A percentile compares a stretch with the other conserved stretches of the same genome.
These are phyloP conservation scores for Cordyceps militaris DNA, from an alignment of 2,329 filamentous ascomycete genomes.

Conservation along the genomic window DNA sequence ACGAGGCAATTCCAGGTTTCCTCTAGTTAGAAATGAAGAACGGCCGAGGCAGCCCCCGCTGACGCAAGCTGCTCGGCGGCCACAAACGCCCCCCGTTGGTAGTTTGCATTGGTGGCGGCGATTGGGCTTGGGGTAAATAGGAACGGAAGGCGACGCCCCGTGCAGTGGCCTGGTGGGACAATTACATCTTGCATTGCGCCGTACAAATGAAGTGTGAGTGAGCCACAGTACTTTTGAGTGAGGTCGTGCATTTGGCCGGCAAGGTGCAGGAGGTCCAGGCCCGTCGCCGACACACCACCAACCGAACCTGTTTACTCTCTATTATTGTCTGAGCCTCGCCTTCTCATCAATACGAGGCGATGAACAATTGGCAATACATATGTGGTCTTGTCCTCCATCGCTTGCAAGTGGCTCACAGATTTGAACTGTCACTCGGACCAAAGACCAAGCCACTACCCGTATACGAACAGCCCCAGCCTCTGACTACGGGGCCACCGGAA, in stretches of 20 bases:
- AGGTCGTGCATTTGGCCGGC: not conserved
- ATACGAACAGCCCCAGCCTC: not conserved
- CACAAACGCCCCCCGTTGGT: not conserved
- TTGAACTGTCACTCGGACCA: not conserved
- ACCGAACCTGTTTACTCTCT: not conserved
- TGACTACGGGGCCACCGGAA: no score
- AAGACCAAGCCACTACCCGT: not conserved
- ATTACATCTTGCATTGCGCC: not conserved
- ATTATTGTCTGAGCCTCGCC: not conserved
- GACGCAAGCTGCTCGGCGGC: not conserved
- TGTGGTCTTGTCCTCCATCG: not conserved
- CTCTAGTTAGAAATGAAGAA: no score
- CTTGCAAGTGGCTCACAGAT: not conserved
- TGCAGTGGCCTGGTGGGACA: not conserved
- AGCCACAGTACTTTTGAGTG: not conserved
- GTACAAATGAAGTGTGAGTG: not conserved
- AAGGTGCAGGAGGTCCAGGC: not conserved
- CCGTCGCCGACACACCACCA: not conserved
- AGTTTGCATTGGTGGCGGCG: not conserved
- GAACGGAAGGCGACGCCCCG: not conserved
- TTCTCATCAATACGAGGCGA: not conserved
- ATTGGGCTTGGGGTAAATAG: not conserved
- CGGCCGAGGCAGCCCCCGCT: not conserved
- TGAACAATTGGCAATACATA: not conserved
- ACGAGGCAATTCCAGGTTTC: no score